Percentiles rank a stretch among this genome's conserved stretches.
Conservation (phyloP, 163 green algal species). For the Prototheca stagnorum region DNA sequence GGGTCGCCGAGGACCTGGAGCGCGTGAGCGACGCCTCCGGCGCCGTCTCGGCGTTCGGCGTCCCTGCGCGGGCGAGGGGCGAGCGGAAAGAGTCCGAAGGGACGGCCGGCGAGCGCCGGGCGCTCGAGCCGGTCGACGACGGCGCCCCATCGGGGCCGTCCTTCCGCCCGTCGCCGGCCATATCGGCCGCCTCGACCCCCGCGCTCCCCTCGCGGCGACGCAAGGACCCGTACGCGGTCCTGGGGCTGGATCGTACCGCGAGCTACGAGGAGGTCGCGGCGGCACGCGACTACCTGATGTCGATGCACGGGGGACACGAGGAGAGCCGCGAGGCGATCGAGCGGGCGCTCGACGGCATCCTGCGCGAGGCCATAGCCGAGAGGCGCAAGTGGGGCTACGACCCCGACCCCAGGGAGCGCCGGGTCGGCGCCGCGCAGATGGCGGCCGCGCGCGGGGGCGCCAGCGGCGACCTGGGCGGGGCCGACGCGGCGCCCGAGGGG, state of each 20-base stretch:
- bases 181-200: no score
- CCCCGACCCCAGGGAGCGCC: slow-evolving; percentile 31
- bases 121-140: no score
- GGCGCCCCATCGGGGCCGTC: no score
- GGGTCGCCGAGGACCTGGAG: no score
- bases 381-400: slow-evolving; percentile 53
- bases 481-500: neutral
- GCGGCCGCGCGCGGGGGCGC: slow-evolving; percentile 13
- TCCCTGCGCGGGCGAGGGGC: no score
- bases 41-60: no score
- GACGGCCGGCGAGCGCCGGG: no score
- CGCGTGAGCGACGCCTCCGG: no score
- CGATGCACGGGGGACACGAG: slow-evolving; percentile 58
- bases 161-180: no score
- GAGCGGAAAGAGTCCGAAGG: no score
- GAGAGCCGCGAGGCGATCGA: slow-evolving; percentile 61
- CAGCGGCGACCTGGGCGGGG: neutral
- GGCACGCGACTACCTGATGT: slow-evolving; percentile 52
- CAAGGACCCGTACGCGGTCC: no score
- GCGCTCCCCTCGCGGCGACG: no score
- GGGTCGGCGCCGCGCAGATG: slow-evolving; percentile 21
- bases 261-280: slow-evolving; percentile 62
- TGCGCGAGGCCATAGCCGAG: slow-evolving; percentile 48
- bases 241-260: slow-evolving; percentile 45
- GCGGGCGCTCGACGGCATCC: slow-evolving; percentile 58